phyloP scores from a whole-genome alignment of 257 asterid genomes.

The Coffea eugenioides region DNA sequence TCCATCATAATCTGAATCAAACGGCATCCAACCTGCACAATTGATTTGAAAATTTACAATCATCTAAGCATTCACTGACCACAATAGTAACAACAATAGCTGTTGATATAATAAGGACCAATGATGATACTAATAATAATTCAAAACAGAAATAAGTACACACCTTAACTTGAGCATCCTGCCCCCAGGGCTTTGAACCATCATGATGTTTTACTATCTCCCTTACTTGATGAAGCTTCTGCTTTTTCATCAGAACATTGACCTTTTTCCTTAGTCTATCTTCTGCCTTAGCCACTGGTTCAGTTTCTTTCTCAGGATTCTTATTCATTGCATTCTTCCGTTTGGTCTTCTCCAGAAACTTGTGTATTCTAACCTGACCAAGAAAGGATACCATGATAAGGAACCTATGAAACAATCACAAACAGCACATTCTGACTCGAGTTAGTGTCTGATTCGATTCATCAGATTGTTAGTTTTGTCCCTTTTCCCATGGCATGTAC shows the following conservation, averaged over 20 bases:
- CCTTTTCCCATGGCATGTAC: not conserved
- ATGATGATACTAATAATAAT: not conserved
- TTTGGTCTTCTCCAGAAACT: conserved; percentile 70
- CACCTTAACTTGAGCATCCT: conserved; percentile 84
- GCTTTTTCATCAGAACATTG: conserved; percentile 66
- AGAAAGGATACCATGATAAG: conserved; percentile 20
- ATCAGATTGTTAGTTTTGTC: not conserved
- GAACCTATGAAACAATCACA: not conserved
- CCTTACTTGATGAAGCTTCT: conserved; percentile 62
- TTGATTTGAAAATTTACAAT: conserved; percentile 15
- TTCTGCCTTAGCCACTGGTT: conserved; percentile 44
- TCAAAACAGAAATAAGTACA: not conserved
- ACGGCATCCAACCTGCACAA: conserved; percentile 79
- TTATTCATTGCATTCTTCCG: conserved; percentile 67
- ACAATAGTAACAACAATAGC: not conserved
- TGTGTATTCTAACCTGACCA: conserved; percentile 76
- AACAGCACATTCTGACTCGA: not conserved
- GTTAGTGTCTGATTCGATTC: not conserved
- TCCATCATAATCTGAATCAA: conserved; percentile 78
- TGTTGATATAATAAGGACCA: not conserved
- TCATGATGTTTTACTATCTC: conserved; percentile 65
- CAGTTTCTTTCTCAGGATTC: conserved; percentile 51
- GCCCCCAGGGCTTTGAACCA: conserved; percentile 79
- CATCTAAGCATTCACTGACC: not conserved
- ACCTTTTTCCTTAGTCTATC: conserved; percentile 73